Base-by-base conservation (phyloP, 345 rosid genomes). In the Combretum micranthum region DNA sequence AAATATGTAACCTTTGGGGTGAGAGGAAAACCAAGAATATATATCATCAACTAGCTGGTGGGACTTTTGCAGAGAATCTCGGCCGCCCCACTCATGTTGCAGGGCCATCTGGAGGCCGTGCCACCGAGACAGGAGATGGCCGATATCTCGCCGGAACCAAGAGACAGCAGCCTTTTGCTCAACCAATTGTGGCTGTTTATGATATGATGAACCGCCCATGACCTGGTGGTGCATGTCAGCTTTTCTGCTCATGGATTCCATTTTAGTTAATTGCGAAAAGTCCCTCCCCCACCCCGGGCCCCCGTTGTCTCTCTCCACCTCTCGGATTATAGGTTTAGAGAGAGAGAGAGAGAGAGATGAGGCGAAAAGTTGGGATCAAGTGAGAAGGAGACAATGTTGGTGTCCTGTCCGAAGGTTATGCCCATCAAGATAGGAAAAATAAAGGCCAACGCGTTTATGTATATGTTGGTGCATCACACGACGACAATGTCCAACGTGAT, bases 81-180 rank as follows among this genome's bases (percentile, higher is more conserved):
- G 51, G 58, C 97, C 95, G 12, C 95, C 95, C 97, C 95, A 87
- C 20, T 72, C 71, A 65, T 90, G 84, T 62, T 77, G 59, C 44
- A 90, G 77, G 10, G 95, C 97, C 81, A 90, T 70, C 59, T 85
- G 93, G 37, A 90, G 87, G 56, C 83, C 95, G 0, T 76, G 76
- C 97, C 97, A 87, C 61, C 65, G 54, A 0, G 93, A 80, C 14
- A 90, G 78, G 56, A 83, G 64, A 64, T 57, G 39, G 2, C 59
- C 46, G 11, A 86, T 83, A 26, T 69, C 80, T 63, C 81, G 73
- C n/a, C 42, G 65, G 50, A 83, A 66, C 70, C 56, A 62, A 20
- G 72, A 61, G 44, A 57, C 45, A 13, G 64, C 60, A 53, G 64
- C 69, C 12, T 42, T 5, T 21, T 12, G 39, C 62, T 18, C 45